Evolutionary conservation across 192 early-diverging fungal species (phyloP).

Genomic region (Podila clonocystis): DNA sequence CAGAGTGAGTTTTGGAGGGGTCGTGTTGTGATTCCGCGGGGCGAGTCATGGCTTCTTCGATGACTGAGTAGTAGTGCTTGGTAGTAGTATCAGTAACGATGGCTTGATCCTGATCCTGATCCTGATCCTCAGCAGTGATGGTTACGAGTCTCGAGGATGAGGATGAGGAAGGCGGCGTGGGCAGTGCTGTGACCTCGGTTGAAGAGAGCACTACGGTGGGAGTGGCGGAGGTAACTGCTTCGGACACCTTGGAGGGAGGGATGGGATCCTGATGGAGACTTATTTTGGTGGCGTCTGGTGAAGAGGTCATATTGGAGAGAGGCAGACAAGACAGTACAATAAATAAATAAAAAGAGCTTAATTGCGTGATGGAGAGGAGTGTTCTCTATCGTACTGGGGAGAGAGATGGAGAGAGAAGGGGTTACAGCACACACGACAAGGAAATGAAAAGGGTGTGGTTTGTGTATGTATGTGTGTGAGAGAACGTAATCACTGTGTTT

Average conservation of each 20-base stretch:
- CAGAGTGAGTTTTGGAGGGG: conserved; percentile 21
- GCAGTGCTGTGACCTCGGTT: conserved; percentile 13
- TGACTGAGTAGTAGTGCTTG: background rate
- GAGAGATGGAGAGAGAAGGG: too few relatives aligned
- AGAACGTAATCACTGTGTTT: too few relatives aligned
- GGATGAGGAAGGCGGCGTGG: conserved; percentile 41
- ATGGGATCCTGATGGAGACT: conserved; percentile 4
- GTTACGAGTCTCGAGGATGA: conserved; percentile 16
- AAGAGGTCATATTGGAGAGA: too few relatives aligned
- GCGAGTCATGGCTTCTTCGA: background rate
- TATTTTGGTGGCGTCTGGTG: too few relatives aligned
- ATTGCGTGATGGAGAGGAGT: too few relatives aligned
- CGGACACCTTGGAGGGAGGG: conserved; percentile 32
- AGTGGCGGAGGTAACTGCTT: conserved; percentile 14
- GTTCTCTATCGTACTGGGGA: too few relatives aligned
- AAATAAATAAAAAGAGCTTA: too few relatives aligned
- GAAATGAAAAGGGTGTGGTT: background rate
- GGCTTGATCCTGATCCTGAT: conserved; percentile 7
- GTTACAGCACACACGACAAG: too few relatives aligned
- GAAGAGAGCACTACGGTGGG: conserved; percentile 4
- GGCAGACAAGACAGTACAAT: too few relatives aligned
- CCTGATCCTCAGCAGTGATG: conserved; percentile 5
- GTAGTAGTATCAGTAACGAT: background rate
- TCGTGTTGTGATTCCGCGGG: background rate
- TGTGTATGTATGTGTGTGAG: background rate